phyloP scores from a whole-genome alignment of 2,329 filamentous ascomycete species.

The Penicillium sp. region DNA sequence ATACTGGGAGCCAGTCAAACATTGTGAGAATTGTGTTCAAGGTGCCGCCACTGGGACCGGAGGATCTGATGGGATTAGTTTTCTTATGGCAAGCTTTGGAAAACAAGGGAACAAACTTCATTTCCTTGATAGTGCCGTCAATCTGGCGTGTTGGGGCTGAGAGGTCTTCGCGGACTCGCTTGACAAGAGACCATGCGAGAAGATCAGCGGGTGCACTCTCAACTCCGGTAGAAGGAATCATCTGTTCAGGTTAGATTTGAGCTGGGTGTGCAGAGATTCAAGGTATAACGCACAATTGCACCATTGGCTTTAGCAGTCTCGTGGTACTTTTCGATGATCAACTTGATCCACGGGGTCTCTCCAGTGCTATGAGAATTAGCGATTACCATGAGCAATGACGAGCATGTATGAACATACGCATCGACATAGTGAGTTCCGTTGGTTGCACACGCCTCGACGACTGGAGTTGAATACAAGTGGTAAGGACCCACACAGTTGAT shows the following conservation, averaged over 20 bases:
- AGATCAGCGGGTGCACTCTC: constrained; percentile 64
- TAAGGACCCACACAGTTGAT: constrained; percentile 66
- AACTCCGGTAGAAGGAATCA: constrained; percentile 62
- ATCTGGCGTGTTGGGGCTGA: constrained; percentile 54
- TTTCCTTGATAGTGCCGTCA: constrained; percentile 54
- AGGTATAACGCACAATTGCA: constrained; percentile 54
- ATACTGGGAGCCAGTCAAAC: constrained; percentile 48
- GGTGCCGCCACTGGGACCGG: constrained; percentile 60
- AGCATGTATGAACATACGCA: constrained; percentile 41
- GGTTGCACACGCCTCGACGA: constrained; percentile 64
- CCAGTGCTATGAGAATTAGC: constrained; percentile 51
- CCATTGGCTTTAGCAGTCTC: constrained; percentile 59
- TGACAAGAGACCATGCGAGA: constrained; percentile 54
- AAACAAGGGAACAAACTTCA: constrained; percentile 44
- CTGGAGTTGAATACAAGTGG: constrained; percentile 63
- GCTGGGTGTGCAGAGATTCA: neutral
- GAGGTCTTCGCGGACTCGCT: constrained; percentile 54
- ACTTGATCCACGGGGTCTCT: constrained; percentile 64
- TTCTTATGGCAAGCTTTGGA: neutral
- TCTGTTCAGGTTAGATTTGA: constrained; percentile 36
- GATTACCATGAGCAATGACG: constrained; percentile 1
- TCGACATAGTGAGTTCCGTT: constrained; percentile 70
- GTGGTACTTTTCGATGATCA: constrained; percentile 64
- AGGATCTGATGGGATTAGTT: constrained; percentile 26
- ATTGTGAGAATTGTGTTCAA: constrained; percentile 66